These are phyloP conservation scores for Zygosaccharomyces bailii DNA, from an alignment of 805 yeast species.

Conservation along the genomic window DNA sequence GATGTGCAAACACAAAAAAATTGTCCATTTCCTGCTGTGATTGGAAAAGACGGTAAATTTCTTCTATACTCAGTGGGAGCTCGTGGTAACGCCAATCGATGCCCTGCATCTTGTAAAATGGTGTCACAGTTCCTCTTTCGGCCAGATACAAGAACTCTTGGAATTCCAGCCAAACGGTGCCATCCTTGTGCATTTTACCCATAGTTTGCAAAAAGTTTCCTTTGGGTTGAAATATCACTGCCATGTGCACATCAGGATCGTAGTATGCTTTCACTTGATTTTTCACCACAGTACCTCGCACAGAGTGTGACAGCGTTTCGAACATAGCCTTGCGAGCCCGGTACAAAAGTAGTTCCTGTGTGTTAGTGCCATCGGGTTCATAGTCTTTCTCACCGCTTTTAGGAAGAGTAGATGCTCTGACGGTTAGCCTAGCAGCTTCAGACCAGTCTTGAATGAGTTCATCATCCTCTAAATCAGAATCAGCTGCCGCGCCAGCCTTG, in stretches of 20 bases:
- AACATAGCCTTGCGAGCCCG: slow-evolving; percentile 70
- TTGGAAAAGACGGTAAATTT: slow-evolving; percentile 52
- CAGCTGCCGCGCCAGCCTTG: slow-evolving; percentile 7
- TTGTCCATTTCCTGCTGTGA: slow-evolving; percentile 45
- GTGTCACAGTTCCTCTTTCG: slow-evolving; percentile 70
- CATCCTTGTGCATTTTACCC: slow-evolving; percentile 55
- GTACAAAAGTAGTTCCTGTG: slow-evolving; percentile 47
- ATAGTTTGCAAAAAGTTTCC: slow-evolving; percentile 74
- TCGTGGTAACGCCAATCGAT: slow-evolving; percentile 28
- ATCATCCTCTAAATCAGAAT: slow-evolving; percentile 36
- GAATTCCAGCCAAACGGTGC: slow-evolving; percentile 50
- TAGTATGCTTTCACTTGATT: slow-evolving; percentile 52
- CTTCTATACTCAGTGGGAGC: slow-evolving; percentile 55
- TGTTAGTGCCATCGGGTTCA: slow-evolving; percentile 71
- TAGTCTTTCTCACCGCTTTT: slow-evolving; percentile 83
- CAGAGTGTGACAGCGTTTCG: slow-evolving; percentile 48
- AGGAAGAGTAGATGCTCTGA: slow-evolving; percentile 39
- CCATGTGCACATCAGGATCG: slow-evolving; percentile 35
- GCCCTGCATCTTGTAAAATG: slow-evolving; percentile 30
- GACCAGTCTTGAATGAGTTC: slow-evolving; percentile 58
- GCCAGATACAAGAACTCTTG: slow-evolving; percentile 74
- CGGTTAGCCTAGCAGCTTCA: slow-evolving; percentile 32
- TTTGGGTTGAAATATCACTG: slow-evolving; percentile 47
- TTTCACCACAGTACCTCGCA: slow-evolving; percentile 48
- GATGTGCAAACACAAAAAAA: slow-evolving; percentile 65